Conservation (phyloP, 352 stramenopile genomes). For the Phytophthora melonis region DNA sequence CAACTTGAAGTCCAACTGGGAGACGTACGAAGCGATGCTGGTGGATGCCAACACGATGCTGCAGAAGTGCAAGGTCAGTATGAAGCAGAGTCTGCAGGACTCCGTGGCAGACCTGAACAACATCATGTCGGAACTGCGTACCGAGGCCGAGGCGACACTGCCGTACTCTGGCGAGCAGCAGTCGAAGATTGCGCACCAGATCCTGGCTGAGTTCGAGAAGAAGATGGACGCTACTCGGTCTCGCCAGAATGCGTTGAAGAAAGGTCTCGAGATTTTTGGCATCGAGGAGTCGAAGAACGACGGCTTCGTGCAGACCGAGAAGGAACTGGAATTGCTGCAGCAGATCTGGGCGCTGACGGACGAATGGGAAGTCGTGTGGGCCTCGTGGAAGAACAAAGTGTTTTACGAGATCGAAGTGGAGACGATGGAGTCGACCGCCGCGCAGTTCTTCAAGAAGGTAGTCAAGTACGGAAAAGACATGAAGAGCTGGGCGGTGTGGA, state of each 20-base stretch:
- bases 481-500: conserved; percentile 93
- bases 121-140: conserved; percentile 83
- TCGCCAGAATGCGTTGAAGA: conserved; percentile 81
- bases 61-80: conserved; percentile 94
- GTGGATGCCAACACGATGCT: conserved; percentile 90
- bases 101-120: conserved; percentile 88
- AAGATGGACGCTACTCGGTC: conserved; percentile 86
- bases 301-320: conserved; percentile 85
- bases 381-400: conserved; percentile 92
- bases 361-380: conserved; percentile 92
- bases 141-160: conserved; percentile 76
- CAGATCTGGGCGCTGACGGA: conserved; percentile 92
- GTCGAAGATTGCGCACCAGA: conserved; percentile 59
- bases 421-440: conserved; percentile 90
- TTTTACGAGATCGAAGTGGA: conserved; percentile 94
- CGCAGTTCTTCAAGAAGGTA: conserved; percentile 94
- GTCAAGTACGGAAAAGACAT: conserved; percentile 94
- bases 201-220: conserved; percentile 90
- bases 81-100: conserved; percentile 96
- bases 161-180: conserved; percentile 79
- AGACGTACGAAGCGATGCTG: conserved; percentile 87
- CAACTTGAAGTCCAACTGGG: conserved; percentile 81
- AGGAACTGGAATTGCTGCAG: conserved; percentile 90
- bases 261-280: conserved; percentile 94
- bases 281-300: conserved; percentile 92